Percentiles rank a stretch among this genome's conserved stretches.
phyloP scores from a whole-genome alignment of 768 basidiomycete species.

The Tricholomella constricta region DNA sequence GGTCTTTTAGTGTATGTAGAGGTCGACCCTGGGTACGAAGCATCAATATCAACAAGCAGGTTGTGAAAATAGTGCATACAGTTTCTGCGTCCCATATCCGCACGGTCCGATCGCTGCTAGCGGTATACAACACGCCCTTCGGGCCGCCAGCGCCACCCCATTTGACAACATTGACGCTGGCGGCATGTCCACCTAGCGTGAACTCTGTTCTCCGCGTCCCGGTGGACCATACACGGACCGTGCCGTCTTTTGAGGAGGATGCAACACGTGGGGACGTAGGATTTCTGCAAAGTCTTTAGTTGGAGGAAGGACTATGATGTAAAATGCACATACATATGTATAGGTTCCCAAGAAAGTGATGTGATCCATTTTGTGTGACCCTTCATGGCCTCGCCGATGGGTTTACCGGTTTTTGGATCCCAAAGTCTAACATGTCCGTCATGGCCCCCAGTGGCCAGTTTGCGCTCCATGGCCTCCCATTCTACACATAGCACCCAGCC shows the following conservation, averaged over 20 bases:
- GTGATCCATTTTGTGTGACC: slow-evolving; percentile 98
- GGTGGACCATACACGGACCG: slow-evolving; percentile 93
- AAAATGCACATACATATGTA: slow-evolving; percentile 65
- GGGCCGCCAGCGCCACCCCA: slow-evolving; percentile 86
- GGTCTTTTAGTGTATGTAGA: slow-evolving; percentile 86
- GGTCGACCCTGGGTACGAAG: slow-evolving; percentile 66
- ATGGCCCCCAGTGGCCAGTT: slow-evolving; percentile 90
- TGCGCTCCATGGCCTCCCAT: slow-evolving; percentile 93
- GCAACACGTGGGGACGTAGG: slow-evolving; percentile 79
- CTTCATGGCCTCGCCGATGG: slow-evolving; percentile 84
- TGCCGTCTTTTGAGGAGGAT: slow-evolving; percentile 94
- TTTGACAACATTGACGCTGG: slow-evolving; percentile 91
- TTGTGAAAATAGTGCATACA: slow-evolving; percentile 40
- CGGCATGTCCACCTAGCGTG: slow-evolving; percentile 90
- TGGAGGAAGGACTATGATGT: slow-evolving; percentile 3
- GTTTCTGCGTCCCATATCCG: slow-evolving; percentile 89
- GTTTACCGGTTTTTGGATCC: slow-evolving; percentile 91
- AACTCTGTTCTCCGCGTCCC: slow-evolving; percentile 73
- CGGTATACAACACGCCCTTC: slow-evolving; percentile 87
- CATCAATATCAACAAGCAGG: not conserved
- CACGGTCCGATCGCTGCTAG: slow-evolving; percentile 91
- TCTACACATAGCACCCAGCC: slow-evolving; percentile 98
- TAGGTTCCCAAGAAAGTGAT: slow-evolving; percentile 93
- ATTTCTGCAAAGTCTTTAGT: slow-evolving; percentile 52
- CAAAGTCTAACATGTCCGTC: slow-evolving; percentile 92